phyloP scores from a whole-genome alignment of 1,284 basidiomycete species.

The Wallemia hederae region DNA sequence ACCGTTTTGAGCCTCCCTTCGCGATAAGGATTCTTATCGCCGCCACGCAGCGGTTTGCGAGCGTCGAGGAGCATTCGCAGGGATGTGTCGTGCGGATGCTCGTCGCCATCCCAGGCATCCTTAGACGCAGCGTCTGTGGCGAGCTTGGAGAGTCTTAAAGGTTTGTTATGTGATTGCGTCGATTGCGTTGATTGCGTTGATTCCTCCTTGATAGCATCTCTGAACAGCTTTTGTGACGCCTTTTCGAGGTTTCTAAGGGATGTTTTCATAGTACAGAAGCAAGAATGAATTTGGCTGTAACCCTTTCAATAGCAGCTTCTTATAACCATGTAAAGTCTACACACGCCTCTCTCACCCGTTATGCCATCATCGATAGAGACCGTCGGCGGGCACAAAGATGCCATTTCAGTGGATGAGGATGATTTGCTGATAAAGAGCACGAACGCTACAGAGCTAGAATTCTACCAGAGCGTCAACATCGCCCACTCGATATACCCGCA shows the following conservation, averaged over 20 bases:
- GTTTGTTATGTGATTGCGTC: neutral
- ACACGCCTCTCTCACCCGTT: too few species aligned
- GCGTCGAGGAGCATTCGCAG: neutral
- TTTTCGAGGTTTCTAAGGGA: neutral
- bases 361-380: neutral
- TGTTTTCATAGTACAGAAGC: too few species aligned
- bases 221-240: neutral
- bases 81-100: neutral
- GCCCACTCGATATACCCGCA: neutral
- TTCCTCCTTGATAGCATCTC: neutral
- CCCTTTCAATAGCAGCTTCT: too few species aligned
- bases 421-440: neutral
- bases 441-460: neutral
- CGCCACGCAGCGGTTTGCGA: neutral
- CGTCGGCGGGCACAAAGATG: neutral
- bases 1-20: neutral
- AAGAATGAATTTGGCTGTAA: too few species aligned
- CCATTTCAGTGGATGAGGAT: neutral
- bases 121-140: neutral
- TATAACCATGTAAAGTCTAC: too few species aligned
- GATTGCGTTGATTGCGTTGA: too few species aligned
- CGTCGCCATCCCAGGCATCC: neutral
- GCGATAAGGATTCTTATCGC: neutral
- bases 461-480: neutral
- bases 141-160: neutral